Conservation (phyloP, 2,329 filamentous ascomycete species). For the Hymenoscyphus infarciens region DNA sequence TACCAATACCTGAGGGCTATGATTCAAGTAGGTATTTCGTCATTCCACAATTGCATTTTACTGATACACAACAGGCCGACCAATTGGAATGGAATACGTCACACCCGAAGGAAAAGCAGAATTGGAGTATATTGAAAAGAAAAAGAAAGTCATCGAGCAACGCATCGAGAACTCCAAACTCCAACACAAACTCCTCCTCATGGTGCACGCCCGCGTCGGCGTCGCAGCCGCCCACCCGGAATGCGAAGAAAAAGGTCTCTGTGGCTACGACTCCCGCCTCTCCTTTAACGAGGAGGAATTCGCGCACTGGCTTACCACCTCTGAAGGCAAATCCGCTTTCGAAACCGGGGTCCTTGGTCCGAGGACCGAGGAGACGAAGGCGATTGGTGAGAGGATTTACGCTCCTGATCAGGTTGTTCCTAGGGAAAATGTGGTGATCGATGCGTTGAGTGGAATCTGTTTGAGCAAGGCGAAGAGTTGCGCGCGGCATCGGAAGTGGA, state of each 20-base stretch:
- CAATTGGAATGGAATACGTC: slow-evolving; percentile 30
- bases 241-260: slow-evolving; percentile 27
- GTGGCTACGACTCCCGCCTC: slow-evolving; percentile 34
- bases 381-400: slow-evolving; percentile 19
- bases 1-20: slow-evolving; percentile 26
- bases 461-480: slow-evolving; percentile 28
- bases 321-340: slow-evolving; percentile 29
- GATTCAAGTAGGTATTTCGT: slow-evolving; percentile 28
- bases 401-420: slow-evolving; percentile 22
- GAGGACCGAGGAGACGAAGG: slow-evolving; percentile 26
- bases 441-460: slow-evolving; percentile 30
- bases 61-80: slow-evolving; percentile 20
- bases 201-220: slow-evolving; percentile 29
- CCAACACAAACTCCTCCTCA: slow-evolving; percentile 25
- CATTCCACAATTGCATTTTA: not conserved
- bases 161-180: slow-evolving; percentile 23
- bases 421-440: slow-evolving; percentile 13
- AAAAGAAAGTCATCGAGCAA: slow-evolving; percentile 20
- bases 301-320: slow-evolving; percentile 23
- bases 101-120: slow-evolving; percentile 27
- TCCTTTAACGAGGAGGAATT: slow-evolving; percentile 33
- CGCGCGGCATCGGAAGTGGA: slow-evolving; percentile 27
- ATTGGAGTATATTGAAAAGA: slow-evolving; percentile 24
- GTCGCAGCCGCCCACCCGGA: slow-evolving; percentile 23
- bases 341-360: slow-evolving; percentile 30